Evolutionary conservation across 768 basidiomycete species (phyloP), one percentile per base, ranked within the genome.

Genomic region (Suillus hirtellus): DNA sequence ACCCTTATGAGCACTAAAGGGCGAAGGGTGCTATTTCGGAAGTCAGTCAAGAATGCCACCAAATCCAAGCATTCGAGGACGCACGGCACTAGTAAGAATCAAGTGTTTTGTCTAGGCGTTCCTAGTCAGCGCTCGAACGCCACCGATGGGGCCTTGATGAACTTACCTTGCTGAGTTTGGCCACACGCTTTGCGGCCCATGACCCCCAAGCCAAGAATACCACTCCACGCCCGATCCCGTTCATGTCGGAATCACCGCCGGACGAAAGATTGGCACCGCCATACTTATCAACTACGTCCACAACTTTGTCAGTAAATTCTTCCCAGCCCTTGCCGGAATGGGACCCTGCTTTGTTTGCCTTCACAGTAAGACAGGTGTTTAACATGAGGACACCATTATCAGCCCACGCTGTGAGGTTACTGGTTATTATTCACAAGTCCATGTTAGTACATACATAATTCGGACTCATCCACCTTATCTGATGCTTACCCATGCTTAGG

Each of bases 291-390:
- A 95, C 88, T 63, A 88, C 82, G 65, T 89, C 85, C 63, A 96
- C 79, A 64, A 96, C 89, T 65, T 89, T 83, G 67, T 85, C 92
- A 4, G 95, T 97, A 73, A 96, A 97, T 59, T 82, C 76, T 74
- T 97, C 94, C 96, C 96, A 97, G 62, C 96, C 96, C 74, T 82
- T 88, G 69, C 86, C 85, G 46, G 88, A 84, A 75, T 97, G 96
- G 59, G 94, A 95, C 43, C 85, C 91, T 19, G 96, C 86, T 61
- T 83, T 68, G 62, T 83, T 82, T 0, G 90, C 89, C 60, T 86
- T 84, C 44, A 97, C 96, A 2, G 96, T 96, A 56, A 98, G 82
- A 64, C 89, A 90, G n/a, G 94, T 92, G 78, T 97, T 98, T 54
- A 97, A 84, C 75, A 96, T 84, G 64, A 97, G 81, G 46, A 98